Base-by-base conservation (phyloP, 176 grass and related monocot genomes). In the Neostapfia colusana region DNA sequence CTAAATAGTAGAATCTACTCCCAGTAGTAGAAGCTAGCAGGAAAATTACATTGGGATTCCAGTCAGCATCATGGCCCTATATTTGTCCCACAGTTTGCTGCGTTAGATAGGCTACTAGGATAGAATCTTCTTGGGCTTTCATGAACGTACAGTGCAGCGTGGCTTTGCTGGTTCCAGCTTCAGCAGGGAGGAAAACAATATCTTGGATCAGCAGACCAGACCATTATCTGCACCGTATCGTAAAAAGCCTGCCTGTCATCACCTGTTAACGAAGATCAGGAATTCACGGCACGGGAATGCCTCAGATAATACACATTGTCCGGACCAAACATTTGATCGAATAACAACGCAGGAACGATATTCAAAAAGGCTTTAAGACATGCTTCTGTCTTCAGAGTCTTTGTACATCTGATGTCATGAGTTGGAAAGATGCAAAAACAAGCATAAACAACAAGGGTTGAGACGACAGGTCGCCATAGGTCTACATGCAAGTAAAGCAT, bases 401-500 rank as follows among this genome's bases (percentile, higher is more conserved):
- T 15, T 65, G 65, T 49, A 67, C 73, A 73, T 78, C 11, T n/a
- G 15, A 51, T 34, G 7, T 13, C 8, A 35, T 67, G 11, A 68
- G 61, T 37, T 69, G 2, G 59, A 55, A 70, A 45, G 62, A 67
- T 73, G 20, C 39, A 42, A 66, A 64, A 50, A 75, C 76, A 73
- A n/a, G 25, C 36, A 42, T 42, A 42, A 34, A 58, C 79, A 81
- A 63, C 26, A 65, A 14, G 51, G 39, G 53, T 20, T 16, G 8
- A 41, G 1, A 11, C 28, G 60, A 80, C 72, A 60, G 36, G 53
- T 60, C 18, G 8, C 36, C 21, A 63, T 28, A 43, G 20, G 34
- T 84, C 20, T 24, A 64, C 78, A 57, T 56, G 69, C 65, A 77
- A 34, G 62, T 14, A 37, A 18, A 14, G 7, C 27, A 64, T 65